Conservation (phyloP, 352 stramenopile species). For the Phytophthora hibernalis region DNA sequence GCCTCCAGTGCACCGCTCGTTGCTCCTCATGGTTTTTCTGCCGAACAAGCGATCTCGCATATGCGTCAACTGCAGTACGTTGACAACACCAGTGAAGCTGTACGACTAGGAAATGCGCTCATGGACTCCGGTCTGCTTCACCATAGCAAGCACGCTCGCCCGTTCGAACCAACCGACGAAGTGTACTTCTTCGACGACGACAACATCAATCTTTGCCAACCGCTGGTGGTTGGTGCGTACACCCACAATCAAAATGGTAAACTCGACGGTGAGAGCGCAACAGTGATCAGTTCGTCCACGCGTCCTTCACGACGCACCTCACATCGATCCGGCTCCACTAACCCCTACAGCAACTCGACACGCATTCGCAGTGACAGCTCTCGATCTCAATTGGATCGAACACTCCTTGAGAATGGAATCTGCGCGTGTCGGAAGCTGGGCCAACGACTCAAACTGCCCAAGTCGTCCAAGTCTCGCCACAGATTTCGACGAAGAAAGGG, state of each 20-base stretch:
- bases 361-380: constrained; percentile 35
- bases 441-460: constrained; percentile 57
- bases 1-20: constrained; percentile 31
- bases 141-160: constrained; percentile 54
- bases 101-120: constrained; percentile 68
- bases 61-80: constrained; percentile 59
- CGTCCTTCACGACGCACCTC: constrained; percentile 34
- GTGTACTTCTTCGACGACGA: constrained; percentile 63
- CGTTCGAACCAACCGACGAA: constrained; percentile 48
- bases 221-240: constrained; percentile 41
- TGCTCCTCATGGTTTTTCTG: constrained; percentile 47
- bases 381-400: constrained; percentile 50
- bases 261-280: constrained; percentile 26
- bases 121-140: constrained; percentile 69
- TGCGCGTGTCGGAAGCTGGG: constrained; percentile 66
- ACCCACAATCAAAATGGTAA: constrained; percentile 8
- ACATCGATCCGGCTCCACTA: constrained; percentile 51
- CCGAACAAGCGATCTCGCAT: constrained; percentile 42
- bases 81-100: constrained; percentile 44
- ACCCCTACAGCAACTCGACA: constrained; percentile 36
- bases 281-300: constrained; percentile 26
- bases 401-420: constrained; percentile 50
- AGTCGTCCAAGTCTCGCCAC: constrained; percentile 40
- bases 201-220: constrained; percentile 61
- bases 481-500: constrained; percentile 45